These are phyloP conservation scores for Jackrogersella multiformis DNA, from an alignment of 495 filamentous ascomycete species.

Conservation along the genomic window DNA sequence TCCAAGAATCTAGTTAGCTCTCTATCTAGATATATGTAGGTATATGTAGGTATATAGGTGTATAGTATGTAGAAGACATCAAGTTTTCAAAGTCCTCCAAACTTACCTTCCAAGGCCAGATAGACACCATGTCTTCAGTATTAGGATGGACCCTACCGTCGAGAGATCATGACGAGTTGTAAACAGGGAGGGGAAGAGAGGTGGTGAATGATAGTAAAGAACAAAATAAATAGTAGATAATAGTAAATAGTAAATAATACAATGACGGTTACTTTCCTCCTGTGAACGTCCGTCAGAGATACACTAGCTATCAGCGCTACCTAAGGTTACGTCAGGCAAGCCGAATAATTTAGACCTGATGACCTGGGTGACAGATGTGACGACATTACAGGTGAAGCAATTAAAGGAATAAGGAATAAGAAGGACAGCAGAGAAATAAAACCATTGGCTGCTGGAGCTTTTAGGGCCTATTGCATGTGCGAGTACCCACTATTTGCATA, in stretches of 20 bases:
- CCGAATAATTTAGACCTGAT: slow-evolving; percentile 28
- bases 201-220: background rate
- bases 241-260: background rate
- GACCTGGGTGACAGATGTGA: slow-evolving; percentile 22
- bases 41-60: too few species aligned
- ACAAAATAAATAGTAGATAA: background rate
- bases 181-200: background rate
- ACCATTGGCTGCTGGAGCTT: slow-evolving; percentile 8
- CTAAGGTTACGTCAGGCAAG: slow-evolving; percentile 17
- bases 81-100: background rate
- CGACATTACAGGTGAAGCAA: slow-evolving; percentile 36
- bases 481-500: background rate
- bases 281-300: background rate
- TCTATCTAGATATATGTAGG: background rate
- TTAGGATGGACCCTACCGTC: slow-evolving; percentile 20
- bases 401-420: too few species aligned
- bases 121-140: slow-evolving; percentile 71
- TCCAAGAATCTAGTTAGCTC: slow-evolving; percentile 23
- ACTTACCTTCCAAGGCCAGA: slow-evolving; percentile 82
- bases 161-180: slow-evolving; percentile 35
- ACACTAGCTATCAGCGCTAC: background rate
- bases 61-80: too few species aligned
- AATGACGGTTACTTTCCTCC: background rate
- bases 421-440: slow-evolving; percentile 5
- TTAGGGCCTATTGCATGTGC: background rate